These are phyloP conservation scores for Pleurotus cornucopiae DNA, from an alignment of 768 basidiomycete species.

Conservation along the genomic window DNA sequence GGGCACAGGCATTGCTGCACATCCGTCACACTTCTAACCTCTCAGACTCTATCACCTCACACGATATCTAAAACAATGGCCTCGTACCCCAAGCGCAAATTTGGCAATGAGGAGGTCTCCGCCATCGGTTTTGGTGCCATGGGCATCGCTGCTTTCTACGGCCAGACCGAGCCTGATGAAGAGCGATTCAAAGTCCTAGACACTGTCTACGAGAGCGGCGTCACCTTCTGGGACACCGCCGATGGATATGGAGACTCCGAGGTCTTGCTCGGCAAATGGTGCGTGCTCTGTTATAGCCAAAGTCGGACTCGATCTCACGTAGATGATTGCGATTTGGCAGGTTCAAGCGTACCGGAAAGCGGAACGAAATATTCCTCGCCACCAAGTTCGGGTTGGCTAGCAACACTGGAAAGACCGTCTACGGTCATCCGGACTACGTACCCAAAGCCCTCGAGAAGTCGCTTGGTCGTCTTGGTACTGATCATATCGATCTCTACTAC, in stretches of 20 bases:
- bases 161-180: conserved; percentile 11
- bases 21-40: no score
- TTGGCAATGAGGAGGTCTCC: conserved; percentile 17
- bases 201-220: conserved; percentile 29
- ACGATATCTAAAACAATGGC: no score
- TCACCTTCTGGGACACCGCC: conserved; percentile 43
- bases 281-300: conserved; percentile 1
- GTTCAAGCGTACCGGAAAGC: conserved; percentile 50
- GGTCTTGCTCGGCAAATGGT: conserved; percentile 42
- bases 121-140: conserved; percentile 27
- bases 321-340: conserved; percentile 14
- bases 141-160: conserved; percentile 21
- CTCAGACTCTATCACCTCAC: no score
- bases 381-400: conserved; percentile 38
- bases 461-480: conserved; percentile 35
- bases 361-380: conserved; percentile 54
- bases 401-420: conserved; percentile 12
- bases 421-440: conserved; percentile 34
- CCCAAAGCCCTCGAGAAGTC: conserved; percentile 32
- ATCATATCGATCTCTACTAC: conserved; percentile 43
- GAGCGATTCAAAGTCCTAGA: conserved; percentile 32
- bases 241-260: conserved; percentile 42
- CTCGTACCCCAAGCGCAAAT: conserved; percentile 1
- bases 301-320: not conserved
- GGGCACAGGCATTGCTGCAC: no score